Evolutionary conservation across 192 early-diverging fungal species (phyloP).

Genomic region (Mortierella claussenii): DNA sequence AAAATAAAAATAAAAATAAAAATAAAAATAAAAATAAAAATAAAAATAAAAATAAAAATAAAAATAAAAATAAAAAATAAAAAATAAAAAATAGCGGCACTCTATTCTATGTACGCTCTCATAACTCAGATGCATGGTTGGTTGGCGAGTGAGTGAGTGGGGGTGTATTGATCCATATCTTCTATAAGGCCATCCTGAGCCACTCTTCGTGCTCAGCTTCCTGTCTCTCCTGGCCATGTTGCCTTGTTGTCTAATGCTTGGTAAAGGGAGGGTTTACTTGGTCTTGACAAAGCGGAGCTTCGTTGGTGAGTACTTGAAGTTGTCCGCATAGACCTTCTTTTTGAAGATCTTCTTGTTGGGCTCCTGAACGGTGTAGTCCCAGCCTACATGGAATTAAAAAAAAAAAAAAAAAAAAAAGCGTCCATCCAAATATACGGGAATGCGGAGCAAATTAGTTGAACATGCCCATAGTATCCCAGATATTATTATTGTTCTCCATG

Average conservation of each 20-base stretch:
- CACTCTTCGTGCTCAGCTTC: too few species aligned
- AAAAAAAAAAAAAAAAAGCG: neutral
- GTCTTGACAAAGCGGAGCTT: constrained; percentile 87
- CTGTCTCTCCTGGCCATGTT: too few species aligned
- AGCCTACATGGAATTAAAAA: constrained; percentile 59
- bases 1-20: neutral
- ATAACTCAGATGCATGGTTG: neutral
- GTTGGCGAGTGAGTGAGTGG: too few species aligned
- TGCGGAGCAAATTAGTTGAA: too few species aligned
- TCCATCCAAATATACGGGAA: too few species aligned
- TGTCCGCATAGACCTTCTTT: constrained; percentile 90
- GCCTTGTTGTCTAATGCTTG: too few species aligned
- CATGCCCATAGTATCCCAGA: too few species aligned
- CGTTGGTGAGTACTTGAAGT: constrained; percentile 87
- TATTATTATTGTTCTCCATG: too few species aligned
- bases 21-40: constrained; percentile 3
- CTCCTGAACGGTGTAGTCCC: constrained; percentile 92
- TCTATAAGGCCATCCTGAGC: too few species aligned
- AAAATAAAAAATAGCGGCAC: neutral
- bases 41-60: neutral
- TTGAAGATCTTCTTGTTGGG: constrained; percentile 83
- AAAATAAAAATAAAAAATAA: neutral
- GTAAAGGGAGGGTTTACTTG: constrained; percentile 76
- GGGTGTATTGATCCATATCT: too few species aligned
- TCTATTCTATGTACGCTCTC: neutral